A percentile compares a stretch with the other conserved stretches of the same genome.
Evolutionary conservation across 768 basidiomycete genomes (phyloP).

Genomic region (Pleurotus pulmonarius): DNA sequence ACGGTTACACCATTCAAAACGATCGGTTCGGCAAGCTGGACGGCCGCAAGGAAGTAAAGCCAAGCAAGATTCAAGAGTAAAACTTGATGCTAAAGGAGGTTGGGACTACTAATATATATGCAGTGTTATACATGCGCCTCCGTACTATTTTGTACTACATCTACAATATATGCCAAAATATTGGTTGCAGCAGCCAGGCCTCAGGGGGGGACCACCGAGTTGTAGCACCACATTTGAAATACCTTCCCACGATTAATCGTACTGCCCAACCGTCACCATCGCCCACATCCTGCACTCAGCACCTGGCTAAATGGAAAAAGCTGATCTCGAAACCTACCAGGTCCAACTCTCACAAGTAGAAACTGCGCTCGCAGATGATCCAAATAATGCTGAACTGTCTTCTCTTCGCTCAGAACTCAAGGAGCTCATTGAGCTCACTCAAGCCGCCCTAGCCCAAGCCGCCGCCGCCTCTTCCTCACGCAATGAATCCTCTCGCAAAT

Average conservation of each 20-base stretch:
- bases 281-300: conserved; percentile 5
- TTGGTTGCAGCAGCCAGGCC: not conserved
- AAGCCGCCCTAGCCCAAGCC: conserved; percentile 65
- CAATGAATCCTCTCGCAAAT: conserved; percentile 53
- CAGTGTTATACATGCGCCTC: not conserved
- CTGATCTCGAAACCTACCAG: conserved; percentile 87
- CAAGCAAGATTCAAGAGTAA: conserved; percentile 71
- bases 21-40: conserved; percentile 57
- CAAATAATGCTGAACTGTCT: conserved; percentile 67
- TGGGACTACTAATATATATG: conserved; percentile 43
- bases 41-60: conserved; percentile 80
- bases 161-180: too few species aligned
- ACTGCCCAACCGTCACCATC: conserved; percentile 4
- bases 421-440: conserved; percentile 80
- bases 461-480: conserved; percentile 62
- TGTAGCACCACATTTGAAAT: not conserved
- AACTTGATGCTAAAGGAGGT: conserved; percentile 52
- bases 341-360: conserved; percentile 89
- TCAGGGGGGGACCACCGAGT: too few species aligned
- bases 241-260: not conserved
- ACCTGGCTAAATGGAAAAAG: conserved; percentile 45
- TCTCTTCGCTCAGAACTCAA: conserved; percentile 74
- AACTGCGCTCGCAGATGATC: conserved; percentile 70
- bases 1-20: conserved; percentile 77
- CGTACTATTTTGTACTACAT: too few species aligned